Percentiles rank a stretch among this genome's conserved stretches.
Evolutionary conservation across 108 stramenopile species (phyloP).

Genomic region (Discostella pseudostelligera): DNA sequence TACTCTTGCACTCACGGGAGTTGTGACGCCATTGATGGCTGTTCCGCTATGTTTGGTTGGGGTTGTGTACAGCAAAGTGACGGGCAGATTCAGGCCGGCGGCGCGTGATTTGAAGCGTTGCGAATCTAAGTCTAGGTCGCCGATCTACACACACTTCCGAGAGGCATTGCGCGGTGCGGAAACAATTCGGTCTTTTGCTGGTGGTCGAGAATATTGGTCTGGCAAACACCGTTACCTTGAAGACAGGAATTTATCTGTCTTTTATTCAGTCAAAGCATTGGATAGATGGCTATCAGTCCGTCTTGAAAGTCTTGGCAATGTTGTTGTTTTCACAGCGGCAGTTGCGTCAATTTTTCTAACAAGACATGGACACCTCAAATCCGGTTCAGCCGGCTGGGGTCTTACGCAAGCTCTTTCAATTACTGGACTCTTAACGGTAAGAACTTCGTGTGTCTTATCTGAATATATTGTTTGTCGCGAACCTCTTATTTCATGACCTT

Average conservation of each 20-base stretch:
- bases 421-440: slow-evolving; percentile 68
- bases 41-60: neutral
- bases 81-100: slow-evolving; percentile 66
- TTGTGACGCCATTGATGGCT: slow-evolving; percentile 53
- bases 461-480: neutral
- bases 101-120: slow-evolving; percentile 84
- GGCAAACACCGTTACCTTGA: slow-evolving; percentile 48
- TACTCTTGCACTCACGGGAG: slow-evolving; percentile 67
- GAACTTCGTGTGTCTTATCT: neutral
- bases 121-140: slow-evolving; percentile 85
- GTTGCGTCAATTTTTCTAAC: slow-evolving; percentile 60
- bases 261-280: slow-evolving; percentile 67
- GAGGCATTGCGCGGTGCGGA: slow-evolving; percentile 88
- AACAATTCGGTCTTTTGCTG: slow-evolving; percentile 85
- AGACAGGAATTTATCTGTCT: slow-evolving; percentile 66
- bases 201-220: slow-evolving; percentile 58
- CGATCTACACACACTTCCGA: slow-evolving; percentile 93
- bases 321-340: slow-evolving; percentile 63
- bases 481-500: no score
- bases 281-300: slow-evolving; percentile 81
- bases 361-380: slow-evolving; percentile 45
- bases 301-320: slow-evolving; percentile 77
- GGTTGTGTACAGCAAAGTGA: slow-evolving; percentile 50
- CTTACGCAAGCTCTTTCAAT: slow-evolving; percentile 78
- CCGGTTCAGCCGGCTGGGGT: slow-evolving; percentile 83